Evolutionary conservation across 2,329 filamentous ascomycete species (phyloP), one percentile per base, ranked within the genome.

Genomic region (Penicillium psychrosexuale): DNA sequence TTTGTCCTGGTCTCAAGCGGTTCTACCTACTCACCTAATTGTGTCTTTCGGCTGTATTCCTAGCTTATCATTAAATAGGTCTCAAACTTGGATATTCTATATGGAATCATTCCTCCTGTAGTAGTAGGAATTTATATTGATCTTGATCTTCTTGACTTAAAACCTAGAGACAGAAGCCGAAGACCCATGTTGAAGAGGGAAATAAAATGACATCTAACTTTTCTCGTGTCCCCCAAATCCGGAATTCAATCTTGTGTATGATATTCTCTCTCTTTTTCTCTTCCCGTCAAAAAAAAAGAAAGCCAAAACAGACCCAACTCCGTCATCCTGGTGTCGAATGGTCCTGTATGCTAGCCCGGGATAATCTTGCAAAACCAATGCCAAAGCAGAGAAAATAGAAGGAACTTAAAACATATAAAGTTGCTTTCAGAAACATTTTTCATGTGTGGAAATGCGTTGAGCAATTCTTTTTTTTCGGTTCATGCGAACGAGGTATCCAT

Each of bases 131-230:
- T 15, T 17, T 42, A 19, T 17, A 50, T 39, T 50, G 36, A 43
- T 27, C 30, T 45, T 51, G 31, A 51, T 17, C 13, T 39, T 37
- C 47, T 28, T 22, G 33, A 34, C 22, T 27, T 15, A 17, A 45
- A 45, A 30, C 24, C 13, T 13, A 51, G 39, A 51, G 12, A 28
- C n/a, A 45, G 22, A 45, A 51, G 19, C 39, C 8, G 31, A 51
- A 51, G 22, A 17, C 66, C 63, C 55, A 40, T 65, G 65, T 69
- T 67, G 66, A 67, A 69, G 53, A 61, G 61, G 60, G 37, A 43
- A 37, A 30, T 37, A n/a, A 33, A 17, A 37, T 19, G 6, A 51
- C 5, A 59, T 62, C 55, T 53, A 53, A 53, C 56, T 59, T 60
- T 61, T 56, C 31, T 59, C 30, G 8, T 50, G 43, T 39, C 30